Evolutionary conservation across 495 filamentous ascomycete genomes (phyloP), one percentile per base, ranked within the genome.

Genomic region (Entonaema liquescens): DNA sequence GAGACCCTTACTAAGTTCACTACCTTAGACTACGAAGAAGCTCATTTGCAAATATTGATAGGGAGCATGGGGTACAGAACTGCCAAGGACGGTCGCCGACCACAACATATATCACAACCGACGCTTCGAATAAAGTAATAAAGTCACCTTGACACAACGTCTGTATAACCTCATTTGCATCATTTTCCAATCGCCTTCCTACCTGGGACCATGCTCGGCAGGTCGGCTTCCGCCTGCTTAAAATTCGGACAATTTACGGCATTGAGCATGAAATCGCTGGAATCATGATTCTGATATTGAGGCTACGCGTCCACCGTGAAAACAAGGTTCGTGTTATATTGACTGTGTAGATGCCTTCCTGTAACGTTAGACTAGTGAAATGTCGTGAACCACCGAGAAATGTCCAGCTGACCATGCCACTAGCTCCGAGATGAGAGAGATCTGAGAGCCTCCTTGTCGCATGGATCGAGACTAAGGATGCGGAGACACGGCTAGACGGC

Each of bases 361-460:
- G 63, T 31, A 65, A 72, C 60, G 38, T 59, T 61, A 52, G 31
- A 52, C 44, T 40, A 5, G 44, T 53, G 38, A 64, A 65, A 42
- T 26, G 11, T 59, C 47, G n/a, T 26, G 29, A n/a, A 38, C 25
- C 47, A 31, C 65, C 65, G 65, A 68, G 56, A 65, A 68, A 72
- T 65, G 40, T 62, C 64, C 60, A 68, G 65, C 40, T 57, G 38
- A 28, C 60, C 61, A 60, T 68, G 40, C 56, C 64, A 55, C 23
- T 56, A 17, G 8, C 49, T 36, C 64, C 65, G 65, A 68, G 52
- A 40, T 52, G 40, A 49, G 31, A 36, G 17, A 63, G 35, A 19
- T 44, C 50, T 58, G 17, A 25, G 23, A 28, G 55, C 35, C 25
- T 53, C 54, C 21, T 28, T 53, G 35, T 19, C 63, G 21, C 49